Evolutionary conservation across 2,329 filamentous ascomycete genomes (phyloP).

Genomic region (Lachnellula subtilissima): DNA sequence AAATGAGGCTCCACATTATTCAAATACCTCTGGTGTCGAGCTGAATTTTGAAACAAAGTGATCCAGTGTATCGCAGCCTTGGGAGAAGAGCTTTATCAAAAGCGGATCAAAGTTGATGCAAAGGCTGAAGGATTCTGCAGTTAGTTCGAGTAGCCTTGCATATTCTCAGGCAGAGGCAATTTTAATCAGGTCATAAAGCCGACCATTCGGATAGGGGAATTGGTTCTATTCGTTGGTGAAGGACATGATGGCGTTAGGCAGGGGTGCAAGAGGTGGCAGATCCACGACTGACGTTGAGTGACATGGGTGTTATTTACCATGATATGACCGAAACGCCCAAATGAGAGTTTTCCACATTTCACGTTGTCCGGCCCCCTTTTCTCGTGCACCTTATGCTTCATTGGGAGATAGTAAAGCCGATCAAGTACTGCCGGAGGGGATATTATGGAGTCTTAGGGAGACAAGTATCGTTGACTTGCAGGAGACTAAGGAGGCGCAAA

Average conservation of each 20-base stretch:
- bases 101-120: constrained; percentile 18
- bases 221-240: constrained; percentile 4
- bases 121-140: constrained; percentile 14
- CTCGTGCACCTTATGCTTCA: background rate
- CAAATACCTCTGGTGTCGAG: background rate
- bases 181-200: constrained; percentile 21
- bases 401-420: background rate
- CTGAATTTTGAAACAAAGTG: constrained; percentile 15
- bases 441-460: background rate
- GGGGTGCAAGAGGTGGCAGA: background rate
- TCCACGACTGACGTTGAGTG: constrained; percentile 13
- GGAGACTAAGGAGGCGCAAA: background rate
- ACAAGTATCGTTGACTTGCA: background rate
- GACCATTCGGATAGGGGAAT: constrained; percentile 4
- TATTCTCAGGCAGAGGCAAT: background rate
- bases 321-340: constrained; percentile 9
- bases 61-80: constrained; percentile 19
- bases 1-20: constrained; percentile 10
- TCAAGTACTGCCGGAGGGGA: background rate
- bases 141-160: constrained; percentile 5
- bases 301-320: constrained; percentile 10
- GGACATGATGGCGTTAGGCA: background rate
- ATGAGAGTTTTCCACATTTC: constrained; percentile 8
- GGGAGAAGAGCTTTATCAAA: constrained; percentile 24
- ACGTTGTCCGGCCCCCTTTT: constrained; percentile 11